A percentile compares a stretch with the other conserved stretches of the same genome.
phyloP scores from a whole-genome alignment of 192 early-diverging fungal species.

The Chytriomyces confervae region DNA sequence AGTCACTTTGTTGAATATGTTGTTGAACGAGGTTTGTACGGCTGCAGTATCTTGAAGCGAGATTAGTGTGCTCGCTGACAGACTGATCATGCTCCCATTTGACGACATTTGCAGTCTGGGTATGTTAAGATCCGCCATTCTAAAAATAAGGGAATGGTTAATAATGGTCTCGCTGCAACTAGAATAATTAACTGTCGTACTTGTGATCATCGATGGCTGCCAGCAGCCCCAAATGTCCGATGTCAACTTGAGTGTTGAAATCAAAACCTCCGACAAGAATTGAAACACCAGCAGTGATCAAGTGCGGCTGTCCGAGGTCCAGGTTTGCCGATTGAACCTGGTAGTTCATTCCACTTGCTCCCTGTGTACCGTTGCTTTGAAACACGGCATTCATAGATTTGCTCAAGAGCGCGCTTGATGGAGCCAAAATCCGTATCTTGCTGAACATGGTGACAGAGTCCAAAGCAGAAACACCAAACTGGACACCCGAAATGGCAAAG shows the following conservation, averaged over 20 bases:
- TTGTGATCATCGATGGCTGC: not conserved
- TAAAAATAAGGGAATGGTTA: not conserved
- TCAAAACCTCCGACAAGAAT: not conserved
- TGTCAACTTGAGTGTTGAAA: not conserved
- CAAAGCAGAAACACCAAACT: constrained; percentile 13
- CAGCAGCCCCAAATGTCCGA: not conserved
- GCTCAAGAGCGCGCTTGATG: constrained; percentile 15
- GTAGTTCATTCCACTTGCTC: not conserved
- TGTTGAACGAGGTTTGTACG: not conserved
- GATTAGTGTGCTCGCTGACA: not conserved
- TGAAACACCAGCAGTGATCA: not conserved
- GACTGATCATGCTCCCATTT: not conserved
- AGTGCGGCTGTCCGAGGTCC: not conserved
- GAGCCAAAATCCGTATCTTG: constrained; percentile 13
- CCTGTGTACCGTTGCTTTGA: not conserved
- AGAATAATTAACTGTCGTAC: not conserved
- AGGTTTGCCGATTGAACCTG: not conserved
- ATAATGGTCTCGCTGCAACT: too few species aligned
- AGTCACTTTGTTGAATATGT: not conserved
- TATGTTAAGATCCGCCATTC: not conserved
- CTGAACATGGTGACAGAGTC: constrained; percentile 16
- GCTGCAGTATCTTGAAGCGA: not conserved
- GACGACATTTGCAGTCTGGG: not conserved
- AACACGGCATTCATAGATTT: not conserved
- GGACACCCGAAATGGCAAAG: constrained; percentile 19